phyloP scores from a whole-genome alignment of 2,329 filamentous ascomycete genomes.

The Ceratocystis papillata region DNA sequence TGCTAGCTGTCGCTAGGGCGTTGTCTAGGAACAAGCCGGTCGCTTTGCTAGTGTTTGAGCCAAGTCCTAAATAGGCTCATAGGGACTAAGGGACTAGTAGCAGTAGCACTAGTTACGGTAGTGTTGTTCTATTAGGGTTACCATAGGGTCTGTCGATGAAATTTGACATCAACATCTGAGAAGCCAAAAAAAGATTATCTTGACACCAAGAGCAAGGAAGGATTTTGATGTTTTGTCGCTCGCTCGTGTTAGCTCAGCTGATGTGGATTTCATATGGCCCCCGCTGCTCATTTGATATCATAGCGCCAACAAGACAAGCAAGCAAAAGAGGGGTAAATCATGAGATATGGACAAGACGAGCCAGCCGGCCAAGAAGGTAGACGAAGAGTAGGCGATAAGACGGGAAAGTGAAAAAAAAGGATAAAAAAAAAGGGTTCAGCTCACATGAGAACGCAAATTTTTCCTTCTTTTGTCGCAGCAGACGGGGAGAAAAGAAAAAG shows the following conservation, averaged over 20 bases:
- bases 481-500: conserved; percentile 2
- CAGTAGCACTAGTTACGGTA: not conserved
- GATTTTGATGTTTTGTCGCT: not conserved
- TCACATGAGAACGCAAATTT: not conserved
- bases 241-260: not conserved
- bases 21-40: not conserved
- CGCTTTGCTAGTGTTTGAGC: conserved; percentile 10
- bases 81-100: not conserved
- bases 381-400: not conserved
- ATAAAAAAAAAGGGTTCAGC: not conserved
- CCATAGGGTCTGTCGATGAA: not conserved
- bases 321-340: conserved; percentile 6
- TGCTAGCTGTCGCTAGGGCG: not conserved
- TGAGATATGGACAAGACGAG: not conserved
- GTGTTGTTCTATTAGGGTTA: not conserved
- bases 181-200: not conserved
- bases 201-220: not conserved
- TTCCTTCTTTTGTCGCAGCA: too few species aligned
- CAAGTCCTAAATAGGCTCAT: not conserved
- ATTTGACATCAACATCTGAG: not conserved
- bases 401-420: not conserved
- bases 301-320: not conserved
- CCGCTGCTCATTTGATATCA: not conserved
- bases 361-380: not conserved
- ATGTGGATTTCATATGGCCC: not conserved